phyloP scores from a whole-genome alignment of 192 early-diverging fungal genomes.

The Entophlyctis luteolus region DNA sequence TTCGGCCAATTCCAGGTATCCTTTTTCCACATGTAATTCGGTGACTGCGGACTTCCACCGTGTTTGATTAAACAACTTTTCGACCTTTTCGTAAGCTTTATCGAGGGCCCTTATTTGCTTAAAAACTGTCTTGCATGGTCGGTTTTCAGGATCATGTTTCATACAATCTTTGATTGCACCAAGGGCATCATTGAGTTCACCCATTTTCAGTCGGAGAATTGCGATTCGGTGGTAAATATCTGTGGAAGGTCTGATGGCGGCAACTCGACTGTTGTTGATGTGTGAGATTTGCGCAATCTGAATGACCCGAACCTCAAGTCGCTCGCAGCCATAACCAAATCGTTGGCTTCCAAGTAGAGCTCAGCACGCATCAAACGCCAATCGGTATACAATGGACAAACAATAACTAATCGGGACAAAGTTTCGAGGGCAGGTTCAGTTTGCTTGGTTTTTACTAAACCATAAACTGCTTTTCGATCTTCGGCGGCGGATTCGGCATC shows the following conservation, averaged over 20 bases:
- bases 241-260: conserved; percentile 69
- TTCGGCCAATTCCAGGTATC: conserved; percentile 40
- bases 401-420: conserved; percentile 18
- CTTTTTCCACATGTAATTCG: conserved; percentile 44
- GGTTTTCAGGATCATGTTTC: conserved; percentile 87
- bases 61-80: conserved; percentile 47
- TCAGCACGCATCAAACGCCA: conserved; percentile 67
- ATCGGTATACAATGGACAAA: conserved; percentile 30
- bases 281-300: too few relatives aligned
- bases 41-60: conserved; percentile 52
- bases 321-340: conserved; percentile 80
- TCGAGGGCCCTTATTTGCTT: conserved; percentile 68
- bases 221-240: conserved; percentile 62
- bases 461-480: conserved; percentile 31
- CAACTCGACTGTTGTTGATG: conserved; percentile 71
- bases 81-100: conserved; percentile 63
- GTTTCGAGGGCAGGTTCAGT: conserved; percentile 45
- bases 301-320: conserved; percentile 75
- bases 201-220: conserved; percentile 62
- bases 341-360: conserved; percentile 66
- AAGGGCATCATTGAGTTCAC: conserved; percentile 69
- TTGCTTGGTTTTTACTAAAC: conserved; percentile 53
- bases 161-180: conserved; percentile 79
- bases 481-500: conserved; percentile 23
- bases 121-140: conserved; percentile 76